These are phyloP conservation scores for Viola odorata DNA, from an alignment of 345 rosid species.

Conservation along the genomic window DNA sequence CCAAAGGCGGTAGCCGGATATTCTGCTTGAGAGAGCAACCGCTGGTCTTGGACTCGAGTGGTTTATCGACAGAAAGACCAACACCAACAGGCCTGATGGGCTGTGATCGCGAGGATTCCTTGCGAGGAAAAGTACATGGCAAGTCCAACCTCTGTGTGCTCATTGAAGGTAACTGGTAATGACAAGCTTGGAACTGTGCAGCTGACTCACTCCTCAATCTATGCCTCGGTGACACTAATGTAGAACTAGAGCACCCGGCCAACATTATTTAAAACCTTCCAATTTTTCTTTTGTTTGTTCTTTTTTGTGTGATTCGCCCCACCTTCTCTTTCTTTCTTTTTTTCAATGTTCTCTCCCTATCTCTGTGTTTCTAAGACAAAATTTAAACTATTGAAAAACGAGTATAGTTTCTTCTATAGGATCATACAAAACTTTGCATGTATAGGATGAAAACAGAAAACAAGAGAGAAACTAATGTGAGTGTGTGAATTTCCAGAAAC, in stretches of 20 bases:
- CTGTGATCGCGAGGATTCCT: slow-evolving; percentile 66
- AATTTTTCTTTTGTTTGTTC: slow-evolving; percentile 20
- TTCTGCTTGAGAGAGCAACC: slow-evolving; percentile 71
- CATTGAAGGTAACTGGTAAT: slow-evolving; percentile 80
- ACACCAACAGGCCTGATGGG: slow-evolving; percentile 54
- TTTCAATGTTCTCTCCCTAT: slow-evolving; percentile 26
- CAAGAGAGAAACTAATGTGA: slow-evolving; percentile 42
- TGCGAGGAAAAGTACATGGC: slow-evolving; percentile 74
- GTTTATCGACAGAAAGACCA: slow-evolving; percentile 66
- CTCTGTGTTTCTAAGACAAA: slow-evolving; percentile 29
- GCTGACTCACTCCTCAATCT: slow-evolving; percentile 89
- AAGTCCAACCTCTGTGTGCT: slow-evolving; percentile 96
- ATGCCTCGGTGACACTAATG: slow-evolving; percentile 96
- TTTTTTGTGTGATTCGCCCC: slow-evolving; percentile 34
- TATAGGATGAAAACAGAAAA: slow-evolving; percentile 26
- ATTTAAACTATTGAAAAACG: slow-evolving; percentile 20
- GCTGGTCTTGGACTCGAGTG: slow-evolving; percentile 53
- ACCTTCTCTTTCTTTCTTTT: slow-evolving; percentile 37
- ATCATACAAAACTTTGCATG: slow-evolving; percentile 19
- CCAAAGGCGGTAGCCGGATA: slow-evolving; percentile 83
- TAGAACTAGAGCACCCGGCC: slow-evolving; percentile 97
- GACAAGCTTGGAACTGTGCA: slow-evolving; percentile 76
- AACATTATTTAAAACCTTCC: slow-evolving; percentile 74
- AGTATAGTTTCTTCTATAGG: slow-evolving; percentile 15
- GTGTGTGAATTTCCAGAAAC: slow-evolving; percentile 35